Conservation (phyloP, 306 rosid genomes). For the Spatholobus suberectus region DNA sequence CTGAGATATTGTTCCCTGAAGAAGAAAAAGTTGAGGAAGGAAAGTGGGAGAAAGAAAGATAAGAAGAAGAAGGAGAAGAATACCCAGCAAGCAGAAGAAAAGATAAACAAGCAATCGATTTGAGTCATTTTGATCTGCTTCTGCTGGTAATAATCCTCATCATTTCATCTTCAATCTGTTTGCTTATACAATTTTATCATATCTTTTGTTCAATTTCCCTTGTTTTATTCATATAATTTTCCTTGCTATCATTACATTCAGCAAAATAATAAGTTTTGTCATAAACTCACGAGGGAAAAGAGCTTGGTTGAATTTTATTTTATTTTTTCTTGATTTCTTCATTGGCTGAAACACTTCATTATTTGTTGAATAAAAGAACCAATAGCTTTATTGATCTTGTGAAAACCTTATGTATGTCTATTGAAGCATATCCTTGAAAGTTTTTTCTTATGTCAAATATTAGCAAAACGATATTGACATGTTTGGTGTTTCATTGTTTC, state of each 20-base stretch:
- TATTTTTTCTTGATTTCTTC: constrained; percentile 23
- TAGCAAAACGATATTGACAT: constrained; percentile 1
- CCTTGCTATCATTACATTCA: constrained; percentile 29
- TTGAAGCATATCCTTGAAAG: neutral
- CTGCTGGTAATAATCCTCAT: constrained; percentile 62
- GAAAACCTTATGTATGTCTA: neutral
- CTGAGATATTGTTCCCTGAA: constrained; percentile 56
- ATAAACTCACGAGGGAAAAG: constrained; percentile 11
- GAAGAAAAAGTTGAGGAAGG: constrained; percentile 80
- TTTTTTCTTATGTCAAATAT: neutral
- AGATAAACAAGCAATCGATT: constrained; percentile 38
- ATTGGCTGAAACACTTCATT: neutral
- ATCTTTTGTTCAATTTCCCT: neutral
- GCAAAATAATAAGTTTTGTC: neutral
- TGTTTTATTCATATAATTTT: neutral
- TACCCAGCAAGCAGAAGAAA: constrained; percentile 58
- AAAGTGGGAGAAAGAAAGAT: constrained; percentile 91
- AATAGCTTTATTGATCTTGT: constrained; percentile 14
- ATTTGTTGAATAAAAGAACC: neutral
- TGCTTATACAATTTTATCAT: neutral
- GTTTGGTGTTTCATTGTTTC: neutral
- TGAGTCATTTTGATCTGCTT: constrained; percentile 61
- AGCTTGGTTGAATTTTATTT: neutral
- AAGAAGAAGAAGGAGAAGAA: constrained; percentile 29
- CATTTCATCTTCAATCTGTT: neutral